Base-by-base conservation (phyloP, 2,329 filamentous ascomycete species). In the Phialophora macrospora region DNA sequence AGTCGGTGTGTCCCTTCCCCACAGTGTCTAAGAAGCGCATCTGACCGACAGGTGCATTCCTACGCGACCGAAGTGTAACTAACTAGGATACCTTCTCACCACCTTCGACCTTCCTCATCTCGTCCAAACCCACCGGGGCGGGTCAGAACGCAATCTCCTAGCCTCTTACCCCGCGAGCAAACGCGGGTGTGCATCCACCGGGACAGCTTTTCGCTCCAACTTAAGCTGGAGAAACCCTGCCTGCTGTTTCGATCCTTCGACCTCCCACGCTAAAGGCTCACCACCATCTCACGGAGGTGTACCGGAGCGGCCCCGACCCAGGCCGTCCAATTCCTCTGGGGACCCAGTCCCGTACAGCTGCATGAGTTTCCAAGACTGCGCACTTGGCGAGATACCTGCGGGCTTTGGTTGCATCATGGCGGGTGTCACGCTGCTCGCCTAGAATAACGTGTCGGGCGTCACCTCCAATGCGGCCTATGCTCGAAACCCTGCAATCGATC, bases 91-190 rank as follows among this genome's bases (percentile, higher is more conserved):
- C 8, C 20, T 51, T 51, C 48, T 51, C 48, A 51, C 38, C 38
- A 44, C 48, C 48, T 28, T 24, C 48, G 20, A 51, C 20, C 4
- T 14, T 51, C 24, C 20, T 51, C 24, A 22, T 51, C 12, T 28
- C 20, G 24, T 7, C 14, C 38, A 44, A 7, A 14, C 12, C 48
- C 22, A 22, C 48, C 48, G 48, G 48, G 6, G 4, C 48, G 9
- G 48, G 20, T 51, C 48, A 51, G 48, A 51, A 51, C 48, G 48
- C 48, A 51, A 51, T 51, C 48, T 51, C 48, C 20, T 22, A 51
- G 48, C 48, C 48, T 51, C 24, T 26, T 51, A 26, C 48, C 48
- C 48, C 48, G 48, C 48, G 48, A 28, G 17, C 20, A 51, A 22
- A 26, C 20, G 17, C 9, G 48, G 12, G 4, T 20, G 17, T 51